Evolutionary conservation across 768 basidiomycete genomes (phyloP), one percentile per base, ranked within the genome.

Genomic region (Mycena olivaceomarginata): DNA sequence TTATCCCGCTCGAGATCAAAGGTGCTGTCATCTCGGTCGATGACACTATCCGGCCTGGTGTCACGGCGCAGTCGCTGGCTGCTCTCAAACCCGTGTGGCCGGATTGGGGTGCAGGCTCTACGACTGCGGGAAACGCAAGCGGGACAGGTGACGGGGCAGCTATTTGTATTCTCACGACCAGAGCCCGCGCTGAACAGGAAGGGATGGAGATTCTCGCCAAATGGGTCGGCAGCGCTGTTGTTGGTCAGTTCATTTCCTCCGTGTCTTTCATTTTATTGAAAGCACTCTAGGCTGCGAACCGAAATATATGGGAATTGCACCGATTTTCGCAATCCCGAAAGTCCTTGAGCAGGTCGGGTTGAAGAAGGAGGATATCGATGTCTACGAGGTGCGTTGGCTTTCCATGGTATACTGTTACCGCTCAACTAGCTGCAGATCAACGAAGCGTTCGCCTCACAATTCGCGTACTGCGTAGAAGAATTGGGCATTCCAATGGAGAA

Each of bases 71-170:
- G 80, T 92, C 92, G 2, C 91, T 99, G 16, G 83, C 92, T 22
- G 91, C 90, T 76, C 88, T 99, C 79, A 98, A 98, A 83, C 93
- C 98, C 6, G 97, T 92, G 4, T 99, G 99, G 85, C 93, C 94
- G 11, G 88, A 94, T 31, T 96, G 96, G 94, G 95, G 93, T 22
- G 85, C 90, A 41, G 84, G 90, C 5, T 89, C 91, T 2, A 95
- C 94, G 0, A 96, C 96, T 1, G 96, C 95, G 25, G 96, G 96
- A 8, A 97, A 97, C 82, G 94, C 96, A 0, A 96, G 95, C 77
- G 95, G 95, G 12, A 88, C 99, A 18, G 97, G 98, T 2, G 98
- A 99, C 82, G 98, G 98, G 51, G 98, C 97, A 16, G 97, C 95
- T 1, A 83, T 97, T 15, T 93, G 94, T 71, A 90, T 98, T 63